Evolutionary conservation across 768 basidiomycete species (phyloP), one percentile per base, ranked within the genome.

Genomic region (Xerocomellus intermedius): DNA sequence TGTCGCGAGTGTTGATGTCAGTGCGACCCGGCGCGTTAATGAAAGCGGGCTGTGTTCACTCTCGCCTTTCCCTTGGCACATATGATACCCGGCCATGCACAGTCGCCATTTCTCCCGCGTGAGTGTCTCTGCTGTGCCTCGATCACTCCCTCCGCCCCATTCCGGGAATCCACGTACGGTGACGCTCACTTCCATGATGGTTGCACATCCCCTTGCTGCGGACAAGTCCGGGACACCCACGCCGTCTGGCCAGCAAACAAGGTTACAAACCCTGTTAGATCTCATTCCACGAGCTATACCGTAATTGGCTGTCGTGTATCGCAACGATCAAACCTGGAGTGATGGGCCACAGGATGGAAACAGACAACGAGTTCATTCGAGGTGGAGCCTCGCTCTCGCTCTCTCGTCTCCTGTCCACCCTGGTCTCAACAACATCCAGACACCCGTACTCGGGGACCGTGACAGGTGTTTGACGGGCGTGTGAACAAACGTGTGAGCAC

Each of bases 321-420:
- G 38, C 30, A 49, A 60, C 50, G 48, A 64, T 64, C 63, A 64
- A 55, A 62, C 41, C 37, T 21, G 17, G 22, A 33, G 3, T 48
- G 55, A 51, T 54, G 48, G 50, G 33, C 44, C 53, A 56, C 44
- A 28, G 32, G 21, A 24, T 48, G 22, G 36, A 52, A 41, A 39
- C 55, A 2, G 17, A 22, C 26, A 3, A 30, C 26, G 3, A 14
- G 10, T 28, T 12, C 39, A 22, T 28, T 35, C n/a, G 26, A 30
- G 9, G 3, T 21, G 2, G 24, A 37, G 5, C 22, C 45, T n/a
- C 4, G n/a, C 22, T 8, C 9, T n/a, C 14, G n/a, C 33, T n/a
- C 32, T 9, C 39, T 45, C 22, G 17, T 4, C 17, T 22, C n/a
- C 42, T 24, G 4, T 12, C 22, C 22, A 4, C 26, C 26, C n/a